Evolutionary conservation across 305 asterid genomes (phyloP).

Genomic region (Plantago coronopus): DNA sequence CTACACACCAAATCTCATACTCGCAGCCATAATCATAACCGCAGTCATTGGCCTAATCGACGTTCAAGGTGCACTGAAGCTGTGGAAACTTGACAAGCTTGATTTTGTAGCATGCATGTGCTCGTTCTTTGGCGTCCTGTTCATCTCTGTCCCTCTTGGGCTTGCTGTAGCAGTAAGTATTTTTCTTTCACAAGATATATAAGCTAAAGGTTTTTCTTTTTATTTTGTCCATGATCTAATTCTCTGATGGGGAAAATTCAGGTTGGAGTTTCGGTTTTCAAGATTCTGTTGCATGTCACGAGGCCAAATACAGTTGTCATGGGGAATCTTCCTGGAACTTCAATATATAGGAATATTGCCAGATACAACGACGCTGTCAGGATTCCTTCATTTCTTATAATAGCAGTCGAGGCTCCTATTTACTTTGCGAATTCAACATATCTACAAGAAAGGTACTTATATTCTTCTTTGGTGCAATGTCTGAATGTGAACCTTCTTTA

Average conservation of each 20-base stretch:
- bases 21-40: constrained; percentile 84
- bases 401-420: constrained; percentile 78
- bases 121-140: constrained; percentile 90
- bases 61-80: constrained; percentile 49
- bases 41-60: constrained; percentile 88
- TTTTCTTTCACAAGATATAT: background rate
- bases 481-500: background rate
- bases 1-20: constrained; percentile 72
- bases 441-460: constrained; percentile 68
- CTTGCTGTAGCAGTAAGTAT: constrained; percentile 76
- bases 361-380: constrained; percentile 62
- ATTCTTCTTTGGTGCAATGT: background rate
- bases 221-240: background rate
- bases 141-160: constrained; percentile 88
- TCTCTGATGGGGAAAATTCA: constrained; percentile 7
- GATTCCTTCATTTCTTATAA: constrained; percentile 67
- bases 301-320: constrained; percentile 73
- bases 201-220: background rate
- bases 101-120: constrained; percentile 74
- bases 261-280: constrained; percentile 87
- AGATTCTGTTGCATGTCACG: constrained; percentile 81
- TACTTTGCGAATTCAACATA: constrained; percentile 82
- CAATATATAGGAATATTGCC: constrained; percentile 56
- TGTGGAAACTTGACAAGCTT: constrained; percentile 94
- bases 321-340: constrained; percentile 81